A percentile compares a stretch with the other conserved stretches of the same genome.
These are phyloP conservation scores for Endoconidiophora polonica DNA, from an alignment of 2,329 filamentous ascomycete species.

Conservation along the genomic window DNA sequence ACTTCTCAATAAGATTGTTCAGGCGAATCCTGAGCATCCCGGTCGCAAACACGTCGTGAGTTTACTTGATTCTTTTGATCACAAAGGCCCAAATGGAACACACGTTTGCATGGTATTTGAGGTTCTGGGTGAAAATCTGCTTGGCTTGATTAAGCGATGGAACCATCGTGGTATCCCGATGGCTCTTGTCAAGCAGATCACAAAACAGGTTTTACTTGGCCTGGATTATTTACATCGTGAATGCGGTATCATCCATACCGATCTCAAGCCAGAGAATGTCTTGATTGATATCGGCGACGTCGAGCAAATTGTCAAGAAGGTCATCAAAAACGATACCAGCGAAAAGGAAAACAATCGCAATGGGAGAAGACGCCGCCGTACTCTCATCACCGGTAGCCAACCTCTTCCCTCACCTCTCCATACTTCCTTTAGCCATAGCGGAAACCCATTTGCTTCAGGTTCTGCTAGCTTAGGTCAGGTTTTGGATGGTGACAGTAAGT, in stretches of 20 bases:
- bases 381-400: constrained; percentile 92
- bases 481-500: constrained; percentile 35
- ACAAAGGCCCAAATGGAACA: constrained; percentile 88
- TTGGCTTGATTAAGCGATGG: constrained; percentile 95
- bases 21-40: constrained; percentile 86
- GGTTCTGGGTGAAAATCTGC: constrained; percentile 83
- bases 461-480: constrained; percentile 64
- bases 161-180: constrained; percentile 95
- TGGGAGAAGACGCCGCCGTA: constrained; percentile 73
- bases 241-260: constrained; percentile 97
- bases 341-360: constrained; percentile 86
- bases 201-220: constrained; percentile 89
- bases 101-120: constrained; percentile 99
- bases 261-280: constrained; percentile 94
- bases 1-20: constrained; percentile 87
- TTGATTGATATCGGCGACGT: constrained; percentile 98
- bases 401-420: constrained; percentile 89
- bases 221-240: constrained; percentile 94
- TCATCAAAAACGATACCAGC: constrained; percentile 61
- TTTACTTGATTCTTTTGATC: constrained; percentile 89
- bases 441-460: constrained; percentile 9
- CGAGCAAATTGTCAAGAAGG: constrained; percentile 93
- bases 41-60: constrained; percentile 92
- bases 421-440: constrained; percentile 63
- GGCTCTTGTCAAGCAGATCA: constrained; percentile 94